These are phyloP conservation scores for Podaxis sp. DNA, from an alignment of 768 basidiomycete species.

Conservation along the genomic window DNA sequence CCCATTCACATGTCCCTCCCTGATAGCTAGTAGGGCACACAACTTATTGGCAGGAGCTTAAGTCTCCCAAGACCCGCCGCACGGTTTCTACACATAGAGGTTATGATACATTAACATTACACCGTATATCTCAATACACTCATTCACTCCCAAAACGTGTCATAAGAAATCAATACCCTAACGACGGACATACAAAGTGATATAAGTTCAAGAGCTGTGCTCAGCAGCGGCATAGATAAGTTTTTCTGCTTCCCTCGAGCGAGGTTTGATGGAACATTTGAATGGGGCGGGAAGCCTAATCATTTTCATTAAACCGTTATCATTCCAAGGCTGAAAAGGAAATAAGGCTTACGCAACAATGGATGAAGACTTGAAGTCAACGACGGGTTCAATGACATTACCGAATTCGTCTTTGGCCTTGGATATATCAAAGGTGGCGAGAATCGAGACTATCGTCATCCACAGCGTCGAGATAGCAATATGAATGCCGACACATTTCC, in stretches of 20 bases:
- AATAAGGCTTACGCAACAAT: conserved; percentile 29
- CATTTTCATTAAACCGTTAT: not conserved
- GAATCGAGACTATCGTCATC: conserved; percentile 27
- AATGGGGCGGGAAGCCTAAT: conserved; percentile 24
- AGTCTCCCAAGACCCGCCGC: too few species aligned
- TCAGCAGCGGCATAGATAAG: conserved; percentile 18
- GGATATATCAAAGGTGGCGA: conserved; percentile 29
- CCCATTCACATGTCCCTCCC: too few species aligned
- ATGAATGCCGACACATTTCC: conserved; percentile 30
- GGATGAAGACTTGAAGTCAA: conserved; percentile 15
- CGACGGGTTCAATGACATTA: conserved; percentile 24
- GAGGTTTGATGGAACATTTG: conserved; percentile 27
- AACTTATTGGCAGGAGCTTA: too few species aligned
- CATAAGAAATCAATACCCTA: not conserved
- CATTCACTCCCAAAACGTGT: too few species aligned
- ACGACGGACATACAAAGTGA: too few species aligned
- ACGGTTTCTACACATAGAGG: too few species aligned
- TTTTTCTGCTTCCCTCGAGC: conserved; percentile 22
- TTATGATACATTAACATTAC: too few species aligned
- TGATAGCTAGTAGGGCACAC: too few species aligned
- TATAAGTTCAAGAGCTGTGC: not conserved
- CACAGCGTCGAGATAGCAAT: conserved; percentile 27
- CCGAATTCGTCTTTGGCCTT: conserved; percentile 26
- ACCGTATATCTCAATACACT: too few species aligned
- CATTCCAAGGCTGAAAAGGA: not conserved